Conservation (phyloP, 2,329 filamentous ascomycete genomes). For the Exophiala sp. region DNA sequence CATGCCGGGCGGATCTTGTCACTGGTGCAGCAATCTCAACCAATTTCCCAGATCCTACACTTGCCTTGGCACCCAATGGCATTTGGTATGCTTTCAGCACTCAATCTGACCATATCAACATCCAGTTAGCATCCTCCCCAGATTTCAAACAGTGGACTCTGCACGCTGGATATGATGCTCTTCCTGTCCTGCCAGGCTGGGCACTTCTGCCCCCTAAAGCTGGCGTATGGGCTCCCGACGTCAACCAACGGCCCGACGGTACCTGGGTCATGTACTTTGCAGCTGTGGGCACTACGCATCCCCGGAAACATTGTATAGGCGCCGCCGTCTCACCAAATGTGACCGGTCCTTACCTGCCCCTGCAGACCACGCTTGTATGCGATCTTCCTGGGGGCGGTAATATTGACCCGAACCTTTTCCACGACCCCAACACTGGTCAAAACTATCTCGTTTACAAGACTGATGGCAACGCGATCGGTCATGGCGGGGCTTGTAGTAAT, state of each 20-base stretch:
- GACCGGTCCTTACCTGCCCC: slow-evolving; percentile 49
- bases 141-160: slow-evolving; percentile 47
- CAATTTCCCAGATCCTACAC: slow-evolving; percentile 56
- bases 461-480: slow-evolving; percentile 54
- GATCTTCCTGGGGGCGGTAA: slow-evolving; percentile 51
- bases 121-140: slow-evolving; percentile 51
- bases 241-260: slow-evolving; percentile 45
- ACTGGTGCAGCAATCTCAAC: slow-evolving; percentile 29
- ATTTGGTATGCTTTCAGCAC: slow-evolving; percentile 57
- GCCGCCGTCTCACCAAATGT: slow-evolving; percentile 46
- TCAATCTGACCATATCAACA: slow-evolving; percentile 44
- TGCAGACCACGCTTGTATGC: slow-evolving; percentile 48
- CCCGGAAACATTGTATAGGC: slow-evolving; percentile 54
- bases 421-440: slow-evolving; percentile 45
- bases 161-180: slow-evolving; percentile 48
- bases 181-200: slow-evolving; percentile 51
- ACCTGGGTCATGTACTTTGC: slow-evolving; percentile 57
- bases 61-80: slow-evolving; percentile 46
- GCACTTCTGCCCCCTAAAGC: slow-evolving; percentile 37
- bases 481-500: slow-evolving; percentile 35
- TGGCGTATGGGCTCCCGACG: slow-evolving; percentile 57
- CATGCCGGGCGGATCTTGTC: not conserved
- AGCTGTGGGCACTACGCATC: slow-evolving; percentile 40
- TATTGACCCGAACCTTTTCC: slow-evolving; percentile 58
- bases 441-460: slow-evolving; percentile 62